phyloP scores from a whole-genome alignment of 2,329 filamentous ascomycete genomes.

The Calonectria henricotiae region DNA sequence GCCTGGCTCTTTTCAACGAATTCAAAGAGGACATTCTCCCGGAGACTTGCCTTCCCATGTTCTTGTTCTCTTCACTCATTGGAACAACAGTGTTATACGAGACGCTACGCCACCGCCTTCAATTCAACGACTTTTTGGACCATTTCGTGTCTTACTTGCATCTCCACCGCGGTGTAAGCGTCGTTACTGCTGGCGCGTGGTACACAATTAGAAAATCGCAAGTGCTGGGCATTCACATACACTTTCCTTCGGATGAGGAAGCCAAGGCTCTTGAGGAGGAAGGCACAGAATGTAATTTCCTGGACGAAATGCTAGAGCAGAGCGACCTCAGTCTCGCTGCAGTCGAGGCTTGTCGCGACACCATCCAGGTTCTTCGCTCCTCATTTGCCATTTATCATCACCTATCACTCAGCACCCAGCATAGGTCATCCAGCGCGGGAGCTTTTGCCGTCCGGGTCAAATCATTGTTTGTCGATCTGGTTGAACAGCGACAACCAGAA shows the following conservation, averaged over 20 bases:
- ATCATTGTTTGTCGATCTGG: slow-evolving; percentile 54
- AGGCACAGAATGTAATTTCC: slow-evolving; percentile 16
- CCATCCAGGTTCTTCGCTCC: not conserved
- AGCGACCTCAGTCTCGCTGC: slow-evolving; percentile 4
- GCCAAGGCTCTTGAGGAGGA: not conserved
- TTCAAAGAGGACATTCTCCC: slow-evolving; percentile 6
- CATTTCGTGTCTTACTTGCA: slow-evolving; percentile 15
- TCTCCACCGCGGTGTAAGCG: slow-evolving; percentile 21
- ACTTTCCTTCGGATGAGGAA: not conserved
- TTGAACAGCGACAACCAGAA: slow-evolving; percentile 58
- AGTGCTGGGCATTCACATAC: not conserved
- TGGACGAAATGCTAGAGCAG: slow-evolving; percentile 23
- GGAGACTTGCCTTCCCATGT: slow-evolving; percentile 20
- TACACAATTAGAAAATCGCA: not conserved
- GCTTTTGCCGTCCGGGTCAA: slow-evolving; percentile 9
- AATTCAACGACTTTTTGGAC: slow-evolving; percentile 24
- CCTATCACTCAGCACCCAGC: not conserved
- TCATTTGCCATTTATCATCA: slow-evolving; percentile 21
- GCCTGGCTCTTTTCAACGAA: slow-evolving; percentile 24
- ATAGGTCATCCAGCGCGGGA: not conserved
- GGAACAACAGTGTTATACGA: slow-evolving; percentile 20
- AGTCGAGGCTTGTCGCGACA: not conserved
- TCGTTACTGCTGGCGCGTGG: slow-evolving; percentile 5
- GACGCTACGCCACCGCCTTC: slow-evolving; percentile 1
- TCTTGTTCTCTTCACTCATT: slow-evolving; percentile 29